Conservation (phyloP, 768 basidiomycete genomes). For the Amanita rubescens region DNA sequence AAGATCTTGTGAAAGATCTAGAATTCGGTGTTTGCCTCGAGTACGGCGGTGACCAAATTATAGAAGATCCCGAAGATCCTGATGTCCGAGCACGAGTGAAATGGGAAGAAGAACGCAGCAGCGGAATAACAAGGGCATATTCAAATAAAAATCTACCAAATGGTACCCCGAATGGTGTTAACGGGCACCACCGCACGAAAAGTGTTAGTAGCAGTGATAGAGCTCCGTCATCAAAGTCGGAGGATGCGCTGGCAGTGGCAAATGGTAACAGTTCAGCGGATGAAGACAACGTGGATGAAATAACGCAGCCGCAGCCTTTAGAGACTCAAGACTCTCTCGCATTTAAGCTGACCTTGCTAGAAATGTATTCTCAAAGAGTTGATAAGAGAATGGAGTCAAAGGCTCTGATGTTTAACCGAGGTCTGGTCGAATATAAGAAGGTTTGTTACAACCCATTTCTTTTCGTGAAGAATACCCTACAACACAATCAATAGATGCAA, state of each 20-base stretch:
- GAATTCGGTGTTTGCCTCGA: conserved; percentile 88
- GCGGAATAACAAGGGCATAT: conserved; percentile 15
- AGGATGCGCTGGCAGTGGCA: conserved; percentile 41
- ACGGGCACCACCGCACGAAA: conserved; percentile 30
- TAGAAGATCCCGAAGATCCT: conserved; percentile 70
- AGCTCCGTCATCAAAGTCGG: conserved; percentile 27
- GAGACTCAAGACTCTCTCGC: conserved; percentile 79
- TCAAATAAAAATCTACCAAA: conserved; percentile 14
- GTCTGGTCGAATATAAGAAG: conserved; percentile 91
- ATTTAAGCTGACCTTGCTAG: conserved; percentile 84
- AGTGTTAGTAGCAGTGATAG: conserved; percentile 33
- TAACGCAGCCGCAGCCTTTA: conserved; percentile 64
- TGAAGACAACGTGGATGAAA: conserved; percentile 56
- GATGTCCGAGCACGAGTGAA: conserved; percentile 56
- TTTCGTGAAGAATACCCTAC: conserved; percentile 5
- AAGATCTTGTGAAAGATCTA: conserved; percentile 90
- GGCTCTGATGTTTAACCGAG: conserved; percentile 85
- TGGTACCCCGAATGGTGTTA: conserved; percentile 37
- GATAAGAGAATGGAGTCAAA: conserved; percentile 83
- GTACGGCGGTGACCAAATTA: conserved; percentile 77
- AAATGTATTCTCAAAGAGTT: conserved; percentile 87
- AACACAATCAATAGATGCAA: conserved; percentile 55
- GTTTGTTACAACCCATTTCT: conserved; percentile 33
- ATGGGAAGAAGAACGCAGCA: conserved; percentile 41
- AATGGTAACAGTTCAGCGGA: conserved; percentile 43